A percentile compares a stretch with the other conserved stretches of the same genome.
Evolutionary conservation across 83 land plant genomes (phyloP).

Genomic region (Diphasiastrum complanatum): DNA sequence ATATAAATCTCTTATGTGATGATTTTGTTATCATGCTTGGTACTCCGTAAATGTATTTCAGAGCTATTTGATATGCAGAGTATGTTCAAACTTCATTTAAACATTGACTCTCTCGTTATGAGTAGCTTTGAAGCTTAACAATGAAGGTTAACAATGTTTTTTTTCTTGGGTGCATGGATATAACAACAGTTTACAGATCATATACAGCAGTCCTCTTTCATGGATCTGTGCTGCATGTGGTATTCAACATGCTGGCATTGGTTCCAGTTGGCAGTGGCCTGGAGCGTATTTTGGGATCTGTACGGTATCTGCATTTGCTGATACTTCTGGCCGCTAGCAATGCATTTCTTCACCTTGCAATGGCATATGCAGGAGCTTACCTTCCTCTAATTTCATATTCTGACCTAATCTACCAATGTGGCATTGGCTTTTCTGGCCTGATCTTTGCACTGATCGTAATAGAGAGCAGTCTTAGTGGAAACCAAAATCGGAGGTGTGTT

Average conservation of each 20-base stretch:
- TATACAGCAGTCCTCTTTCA: constrained; percentile 82
- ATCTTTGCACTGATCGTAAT: constrained; percentile 94
- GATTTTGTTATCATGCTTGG: too few species aligned
- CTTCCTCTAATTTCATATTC: constrained; percentile 49
- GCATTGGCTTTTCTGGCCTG: constrained; percentile 90
- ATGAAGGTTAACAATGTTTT: neutral
- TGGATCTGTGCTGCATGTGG: constrained; percentile 76
- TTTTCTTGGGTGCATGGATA: constrained; percentile 1
- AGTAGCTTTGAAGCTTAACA: neutral
- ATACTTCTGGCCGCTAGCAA: constrained; percentile 74
- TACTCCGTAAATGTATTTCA: too few species aligned
- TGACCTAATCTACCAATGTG: constrained; percentile 62
- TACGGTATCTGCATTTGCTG: constrained; percentile 58
- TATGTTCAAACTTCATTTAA: too few species aligned
- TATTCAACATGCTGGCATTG: constrained; percentile 93
- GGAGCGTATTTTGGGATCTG: constrained; percentile 93
- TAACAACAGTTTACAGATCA: constrained; percentile 74
- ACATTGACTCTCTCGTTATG: too few species aligned
- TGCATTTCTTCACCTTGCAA: constrained; percentile 63
- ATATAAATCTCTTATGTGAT: too few species aligned
- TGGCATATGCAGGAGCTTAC: constrained; percentile 60
- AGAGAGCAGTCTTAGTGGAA: constrained; percentile 79
- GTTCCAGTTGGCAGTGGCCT: constrained; percentile 85
- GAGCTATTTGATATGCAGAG: too few species aligned
- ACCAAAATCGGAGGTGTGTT: constrained; percentile 73